phyloP scores from a whole-genome alignment of 495 filamentous ascomycete genomes.

The Podospora didyma region DNA sequence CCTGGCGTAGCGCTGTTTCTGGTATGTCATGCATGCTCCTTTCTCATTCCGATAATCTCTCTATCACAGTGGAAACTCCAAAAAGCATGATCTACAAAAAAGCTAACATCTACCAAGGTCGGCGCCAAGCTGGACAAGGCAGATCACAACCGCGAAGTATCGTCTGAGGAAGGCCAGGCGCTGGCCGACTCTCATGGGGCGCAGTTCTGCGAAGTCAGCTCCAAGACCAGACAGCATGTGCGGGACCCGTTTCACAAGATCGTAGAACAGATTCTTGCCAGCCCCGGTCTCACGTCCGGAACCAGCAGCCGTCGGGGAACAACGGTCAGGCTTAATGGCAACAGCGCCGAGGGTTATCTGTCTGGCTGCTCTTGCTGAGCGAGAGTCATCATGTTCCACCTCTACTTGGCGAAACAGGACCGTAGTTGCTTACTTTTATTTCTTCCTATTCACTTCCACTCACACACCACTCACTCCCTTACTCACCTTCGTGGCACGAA shows the following conservation, averaged over 20 bases:
- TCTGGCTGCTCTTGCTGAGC: constrained; percentile 20
- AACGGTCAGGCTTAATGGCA: constrained; percentile 11
- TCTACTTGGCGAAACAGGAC: no score
- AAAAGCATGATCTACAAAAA: neutral
- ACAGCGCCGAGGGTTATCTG: constrained; percentile 1
- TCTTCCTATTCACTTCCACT: no score
- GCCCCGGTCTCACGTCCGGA: constrained; percentile 36
- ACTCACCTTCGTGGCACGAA: no score
- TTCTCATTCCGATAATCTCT: neutral
- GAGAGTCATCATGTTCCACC: no score
- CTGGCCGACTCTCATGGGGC: constrained; percentile 46
- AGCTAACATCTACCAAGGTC: constrained; percentile 28
- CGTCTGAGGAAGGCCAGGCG: constrained; percentile 45
- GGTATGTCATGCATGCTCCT: constrained; percentile 27
- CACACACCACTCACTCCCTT: no score
- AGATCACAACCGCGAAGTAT: constrained; percentile 40
- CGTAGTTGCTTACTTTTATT: no score
- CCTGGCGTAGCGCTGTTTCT: constrained; percentile 50
- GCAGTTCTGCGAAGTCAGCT: constrained; percentile 53
- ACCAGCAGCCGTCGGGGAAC: constrained; percentile 16
- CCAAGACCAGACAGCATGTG: constrained; percentile 53
- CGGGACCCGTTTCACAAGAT: constrained; percentile 51
- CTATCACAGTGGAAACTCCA: constrained; percentile 6
- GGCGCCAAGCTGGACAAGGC: constrained; percentile 54
- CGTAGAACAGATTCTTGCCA: constrained; percentile 49